Conservation (phyloP, 2,329 filamentous ascomycete genomes). For the Akanthomyces dipterigenus region DNA sequence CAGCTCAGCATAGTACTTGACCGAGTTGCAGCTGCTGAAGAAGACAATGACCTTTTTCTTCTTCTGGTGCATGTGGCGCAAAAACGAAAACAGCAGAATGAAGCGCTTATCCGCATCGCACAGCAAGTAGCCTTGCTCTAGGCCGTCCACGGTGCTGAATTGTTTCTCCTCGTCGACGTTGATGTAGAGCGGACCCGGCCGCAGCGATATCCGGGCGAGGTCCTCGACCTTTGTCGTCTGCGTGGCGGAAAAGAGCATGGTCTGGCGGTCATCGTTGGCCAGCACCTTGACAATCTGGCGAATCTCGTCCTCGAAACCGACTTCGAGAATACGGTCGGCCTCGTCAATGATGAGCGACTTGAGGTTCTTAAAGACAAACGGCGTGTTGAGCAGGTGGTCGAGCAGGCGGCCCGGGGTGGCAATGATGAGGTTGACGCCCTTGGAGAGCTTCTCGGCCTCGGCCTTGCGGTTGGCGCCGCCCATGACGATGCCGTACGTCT, state of each 20-base stretch:
- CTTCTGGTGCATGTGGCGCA: conserved; percentile 68
- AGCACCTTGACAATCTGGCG: conserved; percentile 92
- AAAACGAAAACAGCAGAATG: conserved; percentile 85
- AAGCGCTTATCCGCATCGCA: conserved; percentile 94
- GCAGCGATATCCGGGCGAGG: conserved; percentile 84
- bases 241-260: conserved; percentile 97
- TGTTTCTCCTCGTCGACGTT: conserved; percentile 90
- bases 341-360: conserved; percentile 93
- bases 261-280: conserved; percentile 79
- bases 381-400: conserved; percentile 90
- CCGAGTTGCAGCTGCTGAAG: conserved; percentile 85
- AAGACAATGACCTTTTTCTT: conserved; percentile 99
- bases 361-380: conserved; percentile 87
- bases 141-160: conserved; percentile 83
- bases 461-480: conserved; percentile 86
- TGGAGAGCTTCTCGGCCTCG: conserved; percentile 87
- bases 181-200: conserved; percentile 88
- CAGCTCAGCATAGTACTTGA: conserved; percentile 92
- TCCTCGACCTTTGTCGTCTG: conserved; percentile 98
- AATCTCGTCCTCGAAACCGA: conserved; percentile 99
- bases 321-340: conserved; percentile 91
- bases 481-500: conserved; percentile 91
- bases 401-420: conserved; percentile 88
- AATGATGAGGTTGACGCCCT: conserved; percentile 91
- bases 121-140: conserved; percentile 93